Evolutionary conservation across 2,329 filamentous ascomycete species (phyloP), one percentile per base, ranked within the genome.

Genomic region (Daldinia sp.): DNA sequence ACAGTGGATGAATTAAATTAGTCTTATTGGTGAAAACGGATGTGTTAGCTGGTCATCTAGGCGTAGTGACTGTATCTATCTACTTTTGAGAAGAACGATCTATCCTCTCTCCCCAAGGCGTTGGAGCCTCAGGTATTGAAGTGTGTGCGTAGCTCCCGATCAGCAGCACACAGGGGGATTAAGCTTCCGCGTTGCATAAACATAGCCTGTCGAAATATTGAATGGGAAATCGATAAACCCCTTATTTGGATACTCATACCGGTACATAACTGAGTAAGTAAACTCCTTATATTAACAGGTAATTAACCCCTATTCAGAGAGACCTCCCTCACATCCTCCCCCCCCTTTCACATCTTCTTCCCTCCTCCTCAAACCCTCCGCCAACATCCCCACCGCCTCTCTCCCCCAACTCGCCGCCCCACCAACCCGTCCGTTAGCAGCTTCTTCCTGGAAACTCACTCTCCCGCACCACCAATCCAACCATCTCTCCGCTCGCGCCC

Each of bases 381-480:
- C 74, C 7, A 81, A 66, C 15, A 65, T 58, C 0, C 60, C 37
- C 1, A 82, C 63, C n/a, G 82, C 57, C 2, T n/a, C 46, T 20
- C 61, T 62, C 0, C 79, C 80, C 68, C 75, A 71, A 13, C 53
- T 48, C 13, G 72, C 77, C 15, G 71, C 65, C 18, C 56, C 68
- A 1, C 80, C 80, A 4, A 56, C 58, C 39, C 81, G 72, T 3
- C 72, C 79, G 4, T 64, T 71, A 1, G 48, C 67, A 6, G 82
- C 82, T 70, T 90, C 85, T 72, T 90, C 88, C 0, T 80, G 77
- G 76, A 88, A 92, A 70, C 88, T 90, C 4, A 90, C 83, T 62
- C 87, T 81, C 1, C 76, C 81, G 2, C 79, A 85, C 76, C 84
- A 86, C 90, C 90, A 93, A 23, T 88, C 82, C 46, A 93, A 73